These are phyloP conservation scores for Flueggea neowawraea DNA, from an alignment of 441 rosid genomes.

Conservation along the genomic window DNA sequence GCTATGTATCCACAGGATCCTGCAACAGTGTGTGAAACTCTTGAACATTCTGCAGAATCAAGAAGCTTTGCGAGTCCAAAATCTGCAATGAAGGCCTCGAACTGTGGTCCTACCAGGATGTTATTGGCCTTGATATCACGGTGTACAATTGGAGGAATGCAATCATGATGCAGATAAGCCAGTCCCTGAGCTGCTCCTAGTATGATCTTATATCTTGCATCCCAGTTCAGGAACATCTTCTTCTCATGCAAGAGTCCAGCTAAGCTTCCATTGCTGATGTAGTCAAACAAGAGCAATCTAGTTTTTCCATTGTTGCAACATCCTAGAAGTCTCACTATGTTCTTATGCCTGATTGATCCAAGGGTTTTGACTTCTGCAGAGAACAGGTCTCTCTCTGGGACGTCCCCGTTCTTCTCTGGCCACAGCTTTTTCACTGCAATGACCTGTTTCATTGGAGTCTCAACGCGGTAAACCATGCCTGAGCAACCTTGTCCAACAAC, in stretches of 20 bases:
- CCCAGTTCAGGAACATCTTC: slow-evolving; percentile 54
- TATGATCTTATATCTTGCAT: slow-evolving; percentile 56
- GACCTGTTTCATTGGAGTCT: slow-evolving; percentile 47
- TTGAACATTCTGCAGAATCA: slow-evolving; percentile 43
- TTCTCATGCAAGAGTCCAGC: slow-evolving; percentile 57
- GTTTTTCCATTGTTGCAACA: slow-evolving; percentile 61
- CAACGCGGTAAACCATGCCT: slow-evolving; percentile 66
- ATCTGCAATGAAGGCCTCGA: slow-evolving; percentile 65
- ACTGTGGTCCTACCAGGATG: slow-evolving; percentile 62
- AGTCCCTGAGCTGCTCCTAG: slow-evolving; percentile 68
- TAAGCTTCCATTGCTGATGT: slow-evolving; percentile 63
- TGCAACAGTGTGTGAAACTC: slow-evolving; percentile 45
- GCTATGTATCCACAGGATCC: slow-evolving; percentile 83
- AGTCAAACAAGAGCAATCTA: slow-evolving; percentile 59
- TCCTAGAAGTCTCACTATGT: slow-evolving; percentile 69
- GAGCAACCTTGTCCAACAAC: slow-evolving; percentile 64
- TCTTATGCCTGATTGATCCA: slow-evolving; percentile 69
- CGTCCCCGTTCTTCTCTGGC: slow-evolving; percentile 49
- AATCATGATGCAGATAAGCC: slow-evolving; percentile 72
- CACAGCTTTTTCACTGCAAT: slow-evolving; percentile 80
- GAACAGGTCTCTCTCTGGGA: slow-evolving; percentile 54
- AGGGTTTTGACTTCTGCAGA: slow-evolving; percentile 66
- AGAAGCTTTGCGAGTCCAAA: slow-evolving; percentile 68
- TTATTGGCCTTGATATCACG: slow-evolving; percentile 70
- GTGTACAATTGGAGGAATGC: slow-evolving; percentile 62